Conservation (phyloP, 2,329 filamentous ascomycete genomes). For the Thelonectria discophora region DNA sequence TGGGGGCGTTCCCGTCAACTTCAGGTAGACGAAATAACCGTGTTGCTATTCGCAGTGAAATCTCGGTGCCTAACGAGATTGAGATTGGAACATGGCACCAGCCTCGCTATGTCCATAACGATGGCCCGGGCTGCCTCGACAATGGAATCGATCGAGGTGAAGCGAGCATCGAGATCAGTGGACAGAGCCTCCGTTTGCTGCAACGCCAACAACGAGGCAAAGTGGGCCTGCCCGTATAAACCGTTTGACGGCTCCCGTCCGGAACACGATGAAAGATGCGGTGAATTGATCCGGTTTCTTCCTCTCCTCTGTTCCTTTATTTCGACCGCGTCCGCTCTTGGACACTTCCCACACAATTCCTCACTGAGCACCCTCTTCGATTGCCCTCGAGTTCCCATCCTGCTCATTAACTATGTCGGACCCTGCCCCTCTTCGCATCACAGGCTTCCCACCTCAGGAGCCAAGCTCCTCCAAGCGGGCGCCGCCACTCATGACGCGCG, state of each 20-base stretch:
- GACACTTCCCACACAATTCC: background rate
- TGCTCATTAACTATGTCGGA: constrained; percentile 6
- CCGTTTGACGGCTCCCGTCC: too few relatives aligned
- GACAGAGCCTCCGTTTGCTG: too few relatives aligned
- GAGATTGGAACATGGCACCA: background rate
- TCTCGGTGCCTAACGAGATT: background rate
- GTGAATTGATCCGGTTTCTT: constrained; percentile 32
- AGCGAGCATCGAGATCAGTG: too few relatives aligned
- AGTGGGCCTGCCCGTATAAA: too few relatives aligned
- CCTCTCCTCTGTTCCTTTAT: constrained; percentile 7
- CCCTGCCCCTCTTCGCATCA: constrained; percentile 30
- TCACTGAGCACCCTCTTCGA: too few relatives aligned
- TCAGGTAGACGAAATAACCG: background rate
- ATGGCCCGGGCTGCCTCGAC: constrained; percentile 2
- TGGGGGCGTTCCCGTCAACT: background rate
- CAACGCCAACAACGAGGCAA: too few relatives aligned
- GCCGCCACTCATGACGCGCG: constrained; percentile 51
- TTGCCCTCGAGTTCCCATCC: constrained; percentile 1
- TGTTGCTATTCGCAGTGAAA: background rate
- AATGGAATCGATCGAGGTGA: background rate
- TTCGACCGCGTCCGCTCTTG: constrained; percentile 5
- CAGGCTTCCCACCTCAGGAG: constrained; percentile 33
- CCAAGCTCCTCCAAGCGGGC: constrained; percentile 31
- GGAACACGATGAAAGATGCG: constrained; percentile 30
- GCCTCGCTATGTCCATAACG: background rate